Percentiles rank a stretch among this genome's conserved stretches.
Conservation (phyloP, 2,329 filamentous ascomycete species). For the Cladorrhinum sp. region DNA sequence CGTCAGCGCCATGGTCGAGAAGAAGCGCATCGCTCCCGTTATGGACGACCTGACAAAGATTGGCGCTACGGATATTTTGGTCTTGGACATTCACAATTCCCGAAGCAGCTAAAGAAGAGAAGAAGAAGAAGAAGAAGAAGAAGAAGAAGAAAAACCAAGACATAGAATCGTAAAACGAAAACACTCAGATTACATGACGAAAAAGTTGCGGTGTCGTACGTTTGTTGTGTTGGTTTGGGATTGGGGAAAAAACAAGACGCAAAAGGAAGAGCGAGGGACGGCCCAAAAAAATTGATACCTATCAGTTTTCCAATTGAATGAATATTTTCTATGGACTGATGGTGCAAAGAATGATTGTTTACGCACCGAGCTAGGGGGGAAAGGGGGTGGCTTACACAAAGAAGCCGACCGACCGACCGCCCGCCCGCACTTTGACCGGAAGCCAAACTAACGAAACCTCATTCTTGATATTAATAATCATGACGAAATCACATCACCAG, state of each 20-base stretch:
- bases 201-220: background rate
- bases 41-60: conserved; percentile 80
- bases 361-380: background rate
- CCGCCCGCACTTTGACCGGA: too few species aligned
- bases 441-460: too few species aligned
- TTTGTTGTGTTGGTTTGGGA: background rate
- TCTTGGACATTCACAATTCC: conserved; percentile 77
- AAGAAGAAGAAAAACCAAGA: background rate
- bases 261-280: background rate
- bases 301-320: background rate
- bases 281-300: conserved; percentile 5
- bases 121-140: background rate
- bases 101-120: conserved; percentile 20
- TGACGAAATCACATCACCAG: too few species aligned
- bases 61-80: conserved; percentile 81
- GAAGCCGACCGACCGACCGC: too few species aligned
- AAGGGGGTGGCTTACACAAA: background rate
- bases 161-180: too few species aligned
- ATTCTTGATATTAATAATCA: too few species aligned
- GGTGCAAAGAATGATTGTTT: background rate
- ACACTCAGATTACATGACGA: too few species aligned
- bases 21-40: conserved; percentile 75
- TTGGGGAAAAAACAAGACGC: background rate
- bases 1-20: conserved; percentile 90
- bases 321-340: background rate